Conservation (phyloP, 352 stramenopile species). For the Phytophthora hybrid region DNA sequence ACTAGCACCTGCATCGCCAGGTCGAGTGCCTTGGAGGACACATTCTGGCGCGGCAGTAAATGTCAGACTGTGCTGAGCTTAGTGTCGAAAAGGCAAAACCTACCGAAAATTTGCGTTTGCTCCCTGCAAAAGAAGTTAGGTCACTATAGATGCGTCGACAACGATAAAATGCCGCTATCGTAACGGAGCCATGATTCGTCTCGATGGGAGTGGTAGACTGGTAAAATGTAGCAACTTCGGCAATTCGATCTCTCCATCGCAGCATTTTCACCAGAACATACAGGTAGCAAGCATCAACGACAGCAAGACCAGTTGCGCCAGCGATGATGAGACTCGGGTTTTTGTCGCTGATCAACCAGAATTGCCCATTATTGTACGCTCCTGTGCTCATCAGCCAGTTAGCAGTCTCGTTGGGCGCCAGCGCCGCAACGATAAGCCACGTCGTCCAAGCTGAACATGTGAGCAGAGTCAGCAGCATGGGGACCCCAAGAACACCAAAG, state of each 20-base stretch:
- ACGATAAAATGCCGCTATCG: background rate
- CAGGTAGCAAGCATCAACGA: conserved; percentile 40
- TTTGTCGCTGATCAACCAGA: conserved; percentile 48
- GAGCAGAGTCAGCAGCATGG: conserved; percentile 30
- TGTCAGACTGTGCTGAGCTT: background rate
- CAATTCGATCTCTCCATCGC: conserved; percentile 30
- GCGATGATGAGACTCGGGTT: conserved; percentile 4
- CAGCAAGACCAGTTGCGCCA: conserved; percentile 33
- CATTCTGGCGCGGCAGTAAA: conserved; percentile 30
- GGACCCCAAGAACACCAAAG: conserved; percentile 16
- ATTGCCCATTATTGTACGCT: conserved; percentile 52
- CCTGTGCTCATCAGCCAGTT: conserved; percentile 59
- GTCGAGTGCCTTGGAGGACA: conserved; percentile 43
- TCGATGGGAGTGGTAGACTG: background rate
- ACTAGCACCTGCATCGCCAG: conserved; percentile 38
- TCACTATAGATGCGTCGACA: conserved; percentile 18
- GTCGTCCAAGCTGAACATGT: conserved; percentile 41
- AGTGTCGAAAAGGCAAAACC: background rate
- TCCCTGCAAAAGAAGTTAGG: conserved; percentile 39
- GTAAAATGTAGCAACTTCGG: conserved; percentile 12
- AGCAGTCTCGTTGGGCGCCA: conserved; percentile 39
- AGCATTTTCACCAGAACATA: conserved; percentile 38
- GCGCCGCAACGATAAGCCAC: conserved; percentile 48
- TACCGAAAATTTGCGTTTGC: conserved; percentile 58
- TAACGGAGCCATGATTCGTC: background rate